These are phyloP conservation scores for Geotrichum ghanense DNA, from an alignment of 805 yeast genomes.

Conservation along the genomic window DNA sequence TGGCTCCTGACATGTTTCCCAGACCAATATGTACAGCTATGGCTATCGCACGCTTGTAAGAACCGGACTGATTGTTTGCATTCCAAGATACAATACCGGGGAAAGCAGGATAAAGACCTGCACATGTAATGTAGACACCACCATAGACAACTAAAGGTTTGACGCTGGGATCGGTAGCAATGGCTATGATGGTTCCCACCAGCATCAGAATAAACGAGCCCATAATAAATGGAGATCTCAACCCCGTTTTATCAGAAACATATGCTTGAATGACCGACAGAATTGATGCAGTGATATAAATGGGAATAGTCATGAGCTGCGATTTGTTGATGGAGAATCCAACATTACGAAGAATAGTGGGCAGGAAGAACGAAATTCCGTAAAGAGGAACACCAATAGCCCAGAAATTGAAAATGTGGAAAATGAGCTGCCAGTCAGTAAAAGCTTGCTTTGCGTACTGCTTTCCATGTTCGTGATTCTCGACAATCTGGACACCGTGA, in stretches of 20 bases:
- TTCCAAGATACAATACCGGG: slow-evolving; percentile 51
- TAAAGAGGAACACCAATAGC: slow-evolving; percentile 37
- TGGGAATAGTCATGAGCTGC: slow-evolving; percentile 35
- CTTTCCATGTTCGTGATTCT: neutral
- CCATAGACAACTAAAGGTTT: slow-evolving; percentile 37
- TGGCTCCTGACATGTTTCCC: slow-evolving; percentile 55
- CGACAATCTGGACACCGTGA: neutral
- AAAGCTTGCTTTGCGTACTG: slow-evolving; percentile 34
- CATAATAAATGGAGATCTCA: slow-evolving; percentile 20
- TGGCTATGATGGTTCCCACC: slow-evolving; percentile 30
- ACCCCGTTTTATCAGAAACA: slow-evolving; percentile 25
- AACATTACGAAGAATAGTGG: slow-evolving; percentile 32
- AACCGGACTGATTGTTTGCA: slow-evolving; percentile 46
- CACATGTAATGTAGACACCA: slow-evolving; percentile 44
- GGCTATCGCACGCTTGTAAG: slow-evolving; percentile 42
- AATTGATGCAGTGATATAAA: slow-evolving; percentile 29
- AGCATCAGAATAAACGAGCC: slow-evolving; percentile 20
- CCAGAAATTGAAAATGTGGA: slow-evolving; percentile 40
- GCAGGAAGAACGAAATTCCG: slow-evolving; percentile 35
- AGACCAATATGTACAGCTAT: slow-evolving; percentile 48
- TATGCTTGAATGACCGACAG: slow-evolving; percentile 13
- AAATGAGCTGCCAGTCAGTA: slow-evolving; percentile 40
- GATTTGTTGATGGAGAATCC: slow-evolving; percentile 29
- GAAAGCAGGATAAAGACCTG: slow-evolving; percentile 47
- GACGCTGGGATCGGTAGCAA: slow-evolving; percentile 33